phyloP scores from a whole-genome alignment of 345 rosid genomes.

The Lepidium didymum region DNA sequence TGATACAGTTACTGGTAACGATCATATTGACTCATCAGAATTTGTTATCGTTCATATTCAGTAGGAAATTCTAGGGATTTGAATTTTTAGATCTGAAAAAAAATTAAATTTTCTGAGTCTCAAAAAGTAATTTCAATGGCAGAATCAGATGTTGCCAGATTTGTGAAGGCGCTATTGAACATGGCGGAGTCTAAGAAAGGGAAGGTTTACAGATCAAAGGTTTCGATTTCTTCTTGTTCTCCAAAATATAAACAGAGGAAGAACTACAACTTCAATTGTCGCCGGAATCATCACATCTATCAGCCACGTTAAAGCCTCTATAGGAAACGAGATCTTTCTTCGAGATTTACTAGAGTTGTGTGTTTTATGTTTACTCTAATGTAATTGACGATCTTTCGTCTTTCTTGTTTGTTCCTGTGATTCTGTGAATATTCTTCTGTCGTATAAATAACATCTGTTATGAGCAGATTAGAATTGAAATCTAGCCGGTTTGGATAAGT shows the following conservation, averaged over 20 bases:
- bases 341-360: background rate
- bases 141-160: slow-evolving; percentile 15
- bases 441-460: background rate
- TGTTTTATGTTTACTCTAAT: background rate
- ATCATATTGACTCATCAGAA: no score
- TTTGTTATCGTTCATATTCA: no score
- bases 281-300: slow-evolving; percentile 25
- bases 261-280: slow-evolving; percentile 11
- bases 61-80: background rate
- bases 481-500: background rate
- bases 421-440: background rate
- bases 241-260: slow-evolving; percentile 11
- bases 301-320: slow-evolving; percentile 18
- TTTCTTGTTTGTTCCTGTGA: background rate
- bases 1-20: slow-evolving; percentile 7
- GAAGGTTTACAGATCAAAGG: background rate
- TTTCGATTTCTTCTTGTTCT: background rate
- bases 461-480: background rate
- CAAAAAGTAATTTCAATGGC: background rate
- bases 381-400: background rate
- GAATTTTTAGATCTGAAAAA: background rate
- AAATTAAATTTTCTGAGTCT: background rate
- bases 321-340: background rate
- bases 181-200: background rate
- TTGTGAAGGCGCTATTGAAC: slow-evolving; percentile 7